phyloP scores from a whole-genome alignment of 768 basidiomycete genomes.

The Panaeolus papilionaceus region DNA sequence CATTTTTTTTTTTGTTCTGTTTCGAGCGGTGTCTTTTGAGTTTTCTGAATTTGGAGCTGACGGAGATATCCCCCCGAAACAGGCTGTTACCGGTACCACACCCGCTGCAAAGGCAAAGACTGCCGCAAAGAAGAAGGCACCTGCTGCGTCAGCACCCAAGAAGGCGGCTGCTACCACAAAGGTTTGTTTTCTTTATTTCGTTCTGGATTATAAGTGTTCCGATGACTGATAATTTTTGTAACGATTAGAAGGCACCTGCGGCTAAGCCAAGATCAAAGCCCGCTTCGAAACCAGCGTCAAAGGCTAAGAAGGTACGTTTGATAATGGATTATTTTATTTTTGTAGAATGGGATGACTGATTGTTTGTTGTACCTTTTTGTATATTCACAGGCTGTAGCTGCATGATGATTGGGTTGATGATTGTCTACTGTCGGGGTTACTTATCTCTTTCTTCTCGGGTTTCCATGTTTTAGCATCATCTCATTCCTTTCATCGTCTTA shows the following conservation, averaged over 20 bases:
- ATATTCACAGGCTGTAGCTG: conserved; percentile 12
- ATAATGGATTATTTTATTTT: not conserved
- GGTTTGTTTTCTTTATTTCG: conserved; percentile 24
- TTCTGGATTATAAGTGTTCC: not conserved
- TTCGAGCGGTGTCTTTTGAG: conserved; percentile 12
- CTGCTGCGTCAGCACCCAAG: conserved; percentile 38
- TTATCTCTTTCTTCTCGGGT: conserved; percentile 5
- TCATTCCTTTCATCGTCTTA: not conserved
- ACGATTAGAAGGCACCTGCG: conserved; percentile 24
- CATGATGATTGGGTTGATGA: conserved; percentile 1
- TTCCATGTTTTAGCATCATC: conserved; percentile 1
- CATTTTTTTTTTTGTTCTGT: conserved; percentile 17
- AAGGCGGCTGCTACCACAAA: conserved; percentile 40
- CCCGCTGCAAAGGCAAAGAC: conserved; percentile 47
- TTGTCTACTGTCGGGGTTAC: conserved; percentile 10
- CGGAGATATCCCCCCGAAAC: conserved; percentile 11
- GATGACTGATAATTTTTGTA: conserved; percentile 17
- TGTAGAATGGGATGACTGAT: not conserved
- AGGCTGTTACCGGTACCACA: conserved; percentile 60
- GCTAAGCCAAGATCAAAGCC: conserved; percentile 37
- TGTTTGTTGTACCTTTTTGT: not conserved
- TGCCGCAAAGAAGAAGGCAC: conserved; percentile 43
- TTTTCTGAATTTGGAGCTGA: conserved; percentile 12
- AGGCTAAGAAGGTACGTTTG: conserved; percentile 38
- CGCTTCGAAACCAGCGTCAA: conserved; percentile 36